Base-by-base conservation (phyloP, 169 alveolate species). In the Cryptosporidium sp. region DNA sequence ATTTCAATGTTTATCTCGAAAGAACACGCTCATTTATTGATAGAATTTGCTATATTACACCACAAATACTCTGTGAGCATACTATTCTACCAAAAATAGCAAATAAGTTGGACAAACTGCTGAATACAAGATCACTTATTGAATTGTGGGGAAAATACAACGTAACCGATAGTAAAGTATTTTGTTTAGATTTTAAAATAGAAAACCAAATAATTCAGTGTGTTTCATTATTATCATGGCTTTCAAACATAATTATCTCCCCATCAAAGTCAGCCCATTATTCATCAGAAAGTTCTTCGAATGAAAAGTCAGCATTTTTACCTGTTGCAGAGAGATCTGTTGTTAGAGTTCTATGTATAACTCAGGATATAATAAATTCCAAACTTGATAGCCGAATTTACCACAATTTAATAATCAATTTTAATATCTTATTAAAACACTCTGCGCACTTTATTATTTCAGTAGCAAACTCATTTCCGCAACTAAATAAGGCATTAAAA, bases 151-250 rank as follows among this genome's bases (percentile, higher is more conserved):
- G 68, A 12, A 80, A 62, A 62, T 80, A 80, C 33, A 33, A 21
- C 48, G 86, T 65, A 0, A 80, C 48, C 5, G 44, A 80, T 37
- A 60, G 33, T 16, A 37, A 37, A 7, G 51, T 8, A 16, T 37
- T 33, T 16, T 9, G 44, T 21, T 8, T 23, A 2, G 86, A 60
- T 35, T 58, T 33, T 35, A 58, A 73, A 31, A 80, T 80, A 18
- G 89, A 80, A 45, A 80, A 80, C 44, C 80, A 80, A 80, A 62
- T 80, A 23, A 80, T 80, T 16, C 75, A 58, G 35, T 80, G 89
- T 2, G 75, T 80, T 10, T 60, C 70, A 5, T 80, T 80, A 52
- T 65, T 80, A 42, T 62, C 70, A 39, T 80, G 75, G 89, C 80
- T 80, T 5, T 80, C 69, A 1, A 60, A 80, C 62, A 62, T 80